phyloP scores from a whole-genome alignment of 352 stramenopile species.

The Globisporangium solare region DNA sequence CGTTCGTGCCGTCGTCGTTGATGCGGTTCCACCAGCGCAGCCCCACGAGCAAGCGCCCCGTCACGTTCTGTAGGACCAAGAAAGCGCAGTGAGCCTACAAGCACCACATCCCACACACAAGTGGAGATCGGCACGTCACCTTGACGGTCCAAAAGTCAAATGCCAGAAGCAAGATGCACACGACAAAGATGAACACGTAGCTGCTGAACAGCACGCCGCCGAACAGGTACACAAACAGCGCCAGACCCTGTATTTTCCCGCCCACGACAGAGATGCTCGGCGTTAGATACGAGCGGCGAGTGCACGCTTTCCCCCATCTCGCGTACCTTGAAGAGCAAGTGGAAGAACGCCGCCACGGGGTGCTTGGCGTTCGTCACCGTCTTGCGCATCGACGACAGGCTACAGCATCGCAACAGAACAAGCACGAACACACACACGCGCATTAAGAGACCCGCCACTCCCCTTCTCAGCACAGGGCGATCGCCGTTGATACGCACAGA shows the following conservation, averaged over 20 bases:
- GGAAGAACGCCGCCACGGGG: slow-evolving; percentile 94
- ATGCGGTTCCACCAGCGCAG: slow-evolving; percentile 98
- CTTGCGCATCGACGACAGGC: slow-evolving; percentile 66
- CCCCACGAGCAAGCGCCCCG: slow-evolving; percentile 87
- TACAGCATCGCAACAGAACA: slow-evolving; percentile 13
- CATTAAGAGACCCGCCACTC: neutral
- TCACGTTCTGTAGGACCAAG: slow-evolving; percentile 61
- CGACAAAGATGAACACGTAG: slow-evolving; percentile 96
- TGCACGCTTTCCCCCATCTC: no score
- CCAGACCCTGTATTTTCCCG: slow-evolving; percentile 48
- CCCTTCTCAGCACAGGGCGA: neutral
- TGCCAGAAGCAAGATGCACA: slow-evolving; percentile 94
- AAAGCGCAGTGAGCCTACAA: neutral
- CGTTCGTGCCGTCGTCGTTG: slow-evolving; percentile 91
- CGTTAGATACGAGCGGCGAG: no score
- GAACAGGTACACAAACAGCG: slow-evolving; percentile 94
- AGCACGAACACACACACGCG: neutral
- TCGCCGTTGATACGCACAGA: slow-evolving; percentile 32
- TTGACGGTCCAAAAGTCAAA: slow-evolving; percentile 99
- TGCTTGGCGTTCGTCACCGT: slow-evolving; percentile 84
- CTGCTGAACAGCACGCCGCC: slow-evolving; percentile 86
- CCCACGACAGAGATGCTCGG: neutral
- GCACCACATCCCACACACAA: no score
- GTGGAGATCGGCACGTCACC: slow-evolving; percentile 25
- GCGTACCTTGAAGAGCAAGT: slow-evolving; percentile 94